phyloP scores from a whole-genome alignment of 2,329 filamentous ascomycete species.

The Ophiobolus disseminans region DNA sequence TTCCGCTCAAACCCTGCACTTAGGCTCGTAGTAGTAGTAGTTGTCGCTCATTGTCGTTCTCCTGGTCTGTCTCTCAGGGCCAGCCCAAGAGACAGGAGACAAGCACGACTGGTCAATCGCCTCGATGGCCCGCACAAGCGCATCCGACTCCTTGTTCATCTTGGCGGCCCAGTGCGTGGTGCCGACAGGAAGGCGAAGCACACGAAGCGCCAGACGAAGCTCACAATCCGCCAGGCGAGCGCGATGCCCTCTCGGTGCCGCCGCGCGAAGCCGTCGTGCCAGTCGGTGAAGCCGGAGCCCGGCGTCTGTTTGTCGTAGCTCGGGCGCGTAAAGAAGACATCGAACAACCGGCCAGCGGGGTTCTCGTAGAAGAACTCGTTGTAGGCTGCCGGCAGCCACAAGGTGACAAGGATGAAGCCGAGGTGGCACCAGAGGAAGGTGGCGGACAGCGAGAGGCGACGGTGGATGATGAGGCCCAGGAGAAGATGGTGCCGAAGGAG shows the following conservation, averaged over 20 bases:
- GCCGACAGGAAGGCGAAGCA: constrained; percentile 1
- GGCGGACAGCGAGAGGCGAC: constrained; percentile 1
- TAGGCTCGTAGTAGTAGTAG: neutral
- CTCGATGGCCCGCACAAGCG: constrained; percentile 2
- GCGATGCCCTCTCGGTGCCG: constrained; percentile 6
- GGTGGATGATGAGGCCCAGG: constrained; percentile 11
- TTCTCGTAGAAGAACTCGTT: constrained; percentile 18
- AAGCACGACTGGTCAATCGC: no score
- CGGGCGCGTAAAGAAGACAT: constrained; percentile 8
- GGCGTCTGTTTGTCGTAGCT: constrained; percentile 8
- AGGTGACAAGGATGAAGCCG: constrained; percentile 12
- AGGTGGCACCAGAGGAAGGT: neutral
- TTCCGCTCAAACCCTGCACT: constrained; percentile 10
- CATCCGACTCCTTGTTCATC: neutral
- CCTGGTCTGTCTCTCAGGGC: constrained; percentile 3
- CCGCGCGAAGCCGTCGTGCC: constrained; percentile 9
- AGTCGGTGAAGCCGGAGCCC: constrained; percentile 17
- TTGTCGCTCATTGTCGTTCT: constrained; percentile 4
- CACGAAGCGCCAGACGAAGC: neutral
- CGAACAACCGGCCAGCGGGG: constrained; percentile 9
- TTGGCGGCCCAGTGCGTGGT: neutral
- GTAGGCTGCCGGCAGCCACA: constrained; percentile 12
- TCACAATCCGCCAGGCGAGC: neutral
- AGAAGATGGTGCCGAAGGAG: constrained; percentile 5
- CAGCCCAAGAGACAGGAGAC: no score